Evolutionary conservation across 441 rosid species (phyloP).

Genomic region (Euphorbia schlechtendalii): DNA sequence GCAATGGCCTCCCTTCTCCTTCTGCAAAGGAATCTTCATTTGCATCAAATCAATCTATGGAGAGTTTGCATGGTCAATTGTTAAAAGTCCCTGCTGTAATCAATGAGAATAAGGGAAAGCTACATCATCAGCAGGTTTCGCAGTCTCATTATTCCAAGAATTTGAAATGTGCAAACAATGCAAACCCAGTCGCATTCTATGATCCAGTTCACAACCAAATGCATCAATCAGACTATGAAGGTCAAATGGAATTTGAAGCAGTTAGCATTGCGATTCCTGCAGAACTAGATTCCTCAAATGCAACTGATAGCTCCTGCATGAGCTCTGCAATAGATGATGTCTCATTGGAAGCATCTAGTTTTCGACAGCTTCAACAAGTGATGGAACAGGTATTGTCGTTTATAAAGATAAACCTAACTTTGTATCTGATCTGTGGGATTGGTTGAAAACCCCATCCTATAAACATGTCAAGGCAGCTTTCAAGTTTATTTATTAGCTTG

Average conservation of each 20-base stretch:
- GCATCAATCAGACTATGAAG: too few relatives aligned
- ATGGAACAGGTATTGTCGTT: constrained; percentile 56
- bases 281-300: constrained; percentile 44
- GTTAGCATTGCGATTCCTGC: constrained; percentile 27
- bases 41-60: constrained; percentile 53
- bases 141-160: constrained; percentile 27
- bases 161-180: constrained; percentile 28
- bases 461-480: too few relatives aligned
- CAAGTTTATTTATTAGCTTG: too few relatives aligned
- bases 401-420: not conserved
- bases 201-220: too few relatives aligned
- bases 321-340: constrained; percentile 58
- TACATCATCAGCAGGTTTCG: constrained; percentile 23
- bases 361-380: constrained; percentile 77
- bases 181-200: too few relatives aligned
- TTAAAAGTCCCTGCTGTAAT: constrained; percentile 29
- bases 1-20: constrained; percentile 37
- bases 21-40: constrained; percentile 44
- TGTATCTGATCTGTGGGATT: not conserved
- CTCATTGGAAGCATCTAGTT: constrained; percentile 77
- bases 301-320: constrained; percentile 50
- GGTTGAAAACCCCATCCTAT: too few relatives aligned
- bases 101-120: constrained; percentile 29
- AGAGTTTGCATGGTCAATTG: constrained; percentile 36
- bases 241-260: constrained; percentile 40